Conservation (phyloP, 768 basidiomycete species). For the Phylloporus sp. region DNA sequence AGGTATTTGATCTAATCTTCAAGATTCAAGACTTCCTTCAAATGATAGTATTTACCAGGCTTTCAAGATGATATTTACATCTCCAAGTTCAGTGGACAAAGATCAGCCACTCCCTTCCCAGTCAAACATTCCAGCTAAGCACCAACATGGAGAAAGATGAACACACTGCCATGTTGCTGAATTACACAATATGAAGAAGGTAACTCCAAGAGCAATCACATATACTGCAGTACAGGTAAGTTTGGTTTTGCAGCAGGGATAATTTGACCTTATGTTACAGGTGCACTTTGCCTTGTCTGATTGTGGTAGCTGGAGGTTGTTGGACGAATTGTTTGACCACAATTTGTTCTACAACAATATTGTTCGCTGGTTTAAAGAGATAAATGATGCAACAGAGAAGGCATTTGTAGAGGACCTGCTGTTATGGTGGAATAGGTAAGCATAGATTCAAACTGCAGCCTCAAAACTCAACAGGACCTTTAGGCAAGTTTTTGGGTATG, state of each 20-base stretch:
- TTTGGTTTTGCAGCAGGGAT: neutral
- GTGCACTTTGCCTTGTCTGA: neutral
- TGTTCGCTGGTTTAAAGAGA: slow-evolving; percentile 8
- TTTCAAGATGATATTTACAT: too few relatives aligned
- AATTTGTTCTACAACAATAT: slow-evolving; percentile 5
- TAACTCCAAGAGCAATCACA: neutral
- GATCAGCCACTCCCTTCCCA: too few relatives aligned
- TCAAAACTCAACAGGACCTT: too few relatives aligned
- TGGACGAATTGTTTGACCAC: neutral
- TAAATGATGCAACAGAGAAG: neutral
- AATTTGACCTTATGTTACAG: neutral
- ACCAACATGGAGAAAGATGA: neutral
- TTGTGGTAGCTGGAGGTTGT: neutral
- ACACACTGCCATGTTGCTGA: neutral
- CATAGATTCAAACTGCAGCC: neutral
- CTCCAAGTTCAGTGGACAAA: too few relatives aligned
- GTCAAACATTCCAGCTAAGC: too few relatives aligned
- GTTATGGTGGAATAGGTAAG: slow-evolving; percentile 7
- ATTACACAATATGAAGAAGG: neutral
- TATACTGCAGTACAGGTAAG: neutral
- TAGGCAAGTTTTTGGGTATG: too few relatives aligned
- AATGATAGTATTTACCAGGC: too few relatives aligned
- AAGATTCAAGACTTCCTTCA: too few relatives aligned
- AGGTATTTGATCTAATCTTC: too few relatives aligned
- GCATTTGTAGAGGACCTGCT: neutral